Evolutionary conservation across 2,329 filamentous ascomycete species (phyloP).

Genomic region (Akanthomyces uredinophilus): DNA sequence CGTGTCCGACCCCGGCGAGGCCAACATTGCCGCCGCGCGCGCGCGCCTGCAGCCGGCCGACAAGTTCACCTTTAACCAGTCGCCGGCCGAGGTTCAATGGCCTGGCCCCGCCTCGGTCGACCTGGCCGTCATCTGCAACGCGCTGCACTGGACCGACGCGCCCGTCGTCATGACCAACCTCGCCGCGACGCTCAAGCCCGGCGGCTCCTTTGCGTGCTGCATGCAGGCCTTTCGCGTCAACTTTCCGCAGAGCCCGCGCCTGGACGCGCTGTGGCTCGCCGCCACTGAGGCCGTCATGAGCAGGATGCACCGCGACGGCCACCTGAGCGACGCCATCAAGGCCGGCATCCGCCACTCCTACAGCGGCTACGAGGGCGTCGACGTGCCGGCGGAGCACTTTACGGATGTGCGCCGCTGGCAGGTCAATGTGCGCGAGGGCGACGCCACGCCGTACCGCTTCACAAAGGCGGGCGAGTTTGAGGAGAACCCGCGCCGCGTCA

Average conservation of each 20-base stretch:
- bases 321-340: slow-evolving; percentile 2
- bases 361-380: slow-evolving; percentile 11
- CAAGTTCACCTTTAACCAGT: background rate
- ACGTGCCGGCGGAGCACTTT: slow-evolving; percentile 9
- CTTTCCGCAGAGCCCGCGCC: background rate
- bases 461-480: slow-evolving; percentile 1
- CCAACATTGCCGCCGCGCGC: slow-evolving; percentile 12
- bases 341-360: slow-evolving; percentile 1
- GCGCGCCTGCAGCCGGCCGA: background rate
- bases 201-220: slow-evolving; percentile 11
- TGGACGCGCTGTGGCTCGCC: slow-evolving; percentile 7
- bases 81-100: slow-evolving; percentile 7
- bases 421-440: background rate
- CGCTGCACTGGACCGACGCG: slow-evolving; percentile 13
- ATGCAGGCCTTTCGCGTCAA: slow-evolving; percentile 12
- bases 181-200: background rate
- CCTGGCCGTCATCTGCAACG: slow-evolving; percentile 13
- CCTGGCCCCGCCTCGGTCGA: background rate
- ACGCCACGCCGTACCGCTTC: slow-evolving; percentile 5
- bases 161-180: slow-evolving; percentile 3
- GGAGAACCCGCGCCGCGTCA: background rate
- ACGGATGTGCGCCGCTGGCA: background rate
- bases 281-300: slow-evolving; percentile 3
- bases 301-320: background rate
- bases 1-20: slow-evolving; percentile 13